Conservation (phyloP, 805 yeast species). For the Nakazawaea sp. region DNA sequence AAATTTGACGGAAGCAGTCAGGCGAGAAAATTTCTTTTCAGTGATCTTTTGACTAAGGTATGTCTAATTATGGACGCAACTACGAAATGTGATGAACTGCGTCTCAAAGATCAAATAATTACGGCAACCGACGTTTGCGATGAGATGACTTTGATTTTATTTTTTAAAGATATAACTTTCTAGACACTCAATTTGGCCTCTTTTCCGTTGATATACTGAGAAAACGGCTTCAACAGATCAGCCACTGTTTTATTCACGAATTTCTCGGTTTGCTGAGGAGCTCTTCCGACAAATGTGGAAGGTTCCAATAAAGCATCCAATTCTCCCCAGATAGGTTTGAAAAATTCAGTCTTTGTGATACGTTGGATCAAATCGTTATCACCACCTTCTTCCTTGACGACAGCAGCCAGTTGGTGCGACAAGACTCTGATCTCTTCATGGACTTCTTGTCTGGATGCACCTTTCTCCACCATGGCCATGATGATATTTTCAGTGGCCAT, state of each 20-base stretch:
- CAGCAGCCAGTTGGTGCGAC: conserved; percentile 95
- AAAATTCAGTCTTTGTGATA: conserved; percentile 68
- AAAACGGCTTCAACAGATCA: conserved; percentile 68
- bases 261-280: conserved; percentile 95
- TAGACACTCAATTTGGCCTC: conserved; percentile 78
- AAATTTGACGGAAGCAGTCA: too few species aligned
- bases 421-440: conserved; percentile 96
- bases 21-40: too few species aligned
- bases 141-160: too few species aligned
- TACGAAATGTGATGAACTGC: too few species aligned
- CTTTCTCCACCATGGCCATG: conserved; percentile 99
- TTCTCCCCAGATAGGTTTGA: conserved; percentile 83
- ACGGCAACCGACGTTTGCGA: too few species aligned
- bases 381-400: conserved; percentile 97
- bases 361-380: conserved; percentile 95
- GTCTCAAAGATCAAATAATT: too few species aligned
- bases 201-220: conserved; percentile 51
- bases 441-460: conserved; percentile 96
- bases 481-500: conserved; percentile 99
- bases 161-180: too few species aligned
- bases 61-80: too few species aligned
- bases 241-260: conserved; percentile 82
- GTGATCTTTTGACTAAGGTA: too few species aligned
- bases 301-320: conserved; percentile 83
- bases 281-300: conserved; percentile 93